Base-by-base conservation (phyloP, 306 rosid genomes). In the Astragalus glycyphyllos region DNA sequence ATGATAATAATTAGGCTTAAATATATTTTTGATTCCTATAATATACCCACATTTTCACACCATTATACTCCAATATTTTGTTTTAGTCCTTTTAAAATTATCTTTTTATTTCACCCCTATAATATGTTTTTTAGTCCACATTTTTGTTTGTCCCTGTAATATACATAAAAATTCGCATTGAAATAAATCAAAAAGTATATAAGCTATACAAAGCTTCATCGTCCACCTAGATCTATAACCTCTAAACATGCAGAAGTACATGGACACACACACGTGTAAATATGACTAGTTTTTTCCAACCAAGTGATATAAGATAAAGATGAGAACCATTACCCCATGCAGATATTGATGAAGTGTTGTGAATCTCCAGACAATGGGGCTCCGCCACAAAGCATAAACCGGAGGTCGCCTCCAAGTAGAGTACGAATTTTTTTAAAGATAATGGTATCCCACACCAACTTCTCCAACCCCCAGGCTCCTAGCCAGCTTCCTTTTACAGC, bases 401-500 rank as follows among this genome's bases (percentile, higher is more conserved):
- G 87, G 63, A 93, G 32, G 49, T 60, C 68, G 48, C 98, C 96
- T 70, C 98, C 98, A 58, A 93, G 88, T 64, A 80, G 61, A 32
- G 75, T 11, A 1, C 96, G 92, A 62, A 88, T 75, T 37, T 77
- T 79, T 72, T 79, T 84, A 61, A 93, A 90, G 77, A 93, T 73
- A 57, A 90, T 11, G 14, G 51, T 50, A 73, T 90, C 93, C 98
- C 98, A 93, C 48, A 90, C 50, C 69, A 74, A 20, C 82, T 54
- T 84, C 74, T 93, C 98, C 72, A 90, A 80, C 42, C 97, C 97
- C 94, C 90, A 88, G 46, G 97, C 98, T 76, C 98, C 98, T 80
- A 93, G 81, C 97, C 96, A 93, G 84, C 98, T 93, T 84, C 98
- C 98, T 72, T 87, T 89, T 45, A 88, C 64, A 65, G 96, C 85